Evolutionary conservation across 441 rosid genomes (phyloP), one percentile per base, ranked within the genome.

Genomic region (Euphorbia celastroides): DNA sequence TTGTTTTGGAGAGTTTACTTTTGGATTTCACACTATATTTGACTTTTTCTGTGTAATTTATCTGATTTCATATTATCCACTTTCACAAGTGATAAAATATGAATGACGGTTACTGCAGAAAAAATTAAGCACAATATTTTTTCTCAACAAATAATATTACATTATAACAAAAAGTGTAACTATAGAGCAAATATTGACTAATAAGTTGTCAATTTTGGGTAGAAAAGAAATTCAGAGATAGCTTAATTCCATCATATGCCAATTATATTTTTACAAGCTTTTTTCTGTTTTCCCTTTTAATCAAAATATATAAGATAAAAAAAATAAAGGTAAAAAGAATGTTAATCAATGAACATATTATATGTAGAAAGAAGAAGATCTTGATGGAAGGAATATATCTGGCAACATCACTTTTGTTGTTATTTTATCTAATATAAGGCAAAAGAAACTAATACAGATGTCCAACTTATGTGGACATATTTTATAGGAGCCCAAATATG

Each of bases 371-470:
- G 51, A 20, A 48, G 51, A 44, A 70, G 32, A 68, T 60, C 64
- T 71, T 55, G 62, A 66, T 71, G 59, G 76, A 70, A 78, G 59
- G 78, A 70, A 78, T 73, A 72, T 70, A 70, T 77, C 70, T 65
- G 57, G 56, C 73, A 73, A 48, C 67, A 77, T 71, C 64, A 51
- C 79, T 78, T 78, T 73, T 65, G 38, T 71, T 55, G 3, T 10
- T 10, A 42, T 42, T 2, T 16, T 28, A 67, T 69, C 10, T 3
- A 2, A 52, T 22, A 52, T 52, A 70, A 69, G 69, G 67, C 67
- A 77, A 78, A 60, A 61, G 70, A 73, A 73, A 71, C 31, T 64
- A 74, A 51, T 44, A 57, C 23, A 60, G 81, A 81, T 79, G 81
- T 80, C 81, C 79, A 70, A 77, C 41, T 28, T 62, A 55, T 64